These are phyloP conservation scores for Areca catechu DNA, from an alignment of 176 grass and related monocot species.

Conservation along the genomic window DNA sequence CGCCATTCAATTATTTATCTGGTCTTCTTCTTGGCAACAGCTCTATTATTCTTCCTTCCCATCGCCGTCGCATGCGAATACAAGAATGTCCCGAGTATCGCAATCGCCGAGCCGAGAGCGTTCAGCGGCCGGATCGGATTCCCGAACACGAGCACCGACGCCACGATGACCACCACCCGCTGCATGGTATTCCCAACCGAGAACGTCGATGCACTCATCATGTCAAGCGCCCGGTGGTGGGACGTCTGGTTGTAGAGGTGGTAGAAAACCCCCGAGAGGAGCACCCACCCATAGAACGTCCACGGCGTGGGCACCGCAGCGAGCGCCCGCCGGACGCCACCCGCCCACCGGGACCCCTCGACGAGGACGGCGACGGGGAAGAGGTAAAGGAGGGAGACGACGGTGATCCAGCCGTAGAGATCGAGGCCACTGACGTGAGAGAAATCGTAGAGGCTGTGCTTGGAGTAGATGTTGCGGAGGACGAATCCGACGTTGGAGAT, in stretches of 20 bases:
- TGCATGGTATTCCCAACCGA: constrained; percentile 43
- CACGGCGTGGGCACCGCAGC: constrained; percentile 11
- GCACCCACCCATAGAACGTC: constrained; percentile 25
- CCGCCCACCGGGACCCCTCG: constrained; percentile 28
- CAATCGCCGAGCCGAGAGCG: constrained; percentile 30
- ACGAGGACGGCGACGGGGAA: constrained; percentile 31
- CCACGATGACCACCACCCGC: constrained; percentile 33
- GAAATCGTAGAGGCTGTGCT: constrained; percentile 32
- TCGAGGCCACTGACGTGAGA: constrained; percentile 29
- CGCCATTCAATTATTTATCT: too few relatives aligned
- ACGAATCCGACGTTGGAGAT: constrained; percentile 36
- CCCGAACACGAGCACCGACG: constrained; percentile 29
- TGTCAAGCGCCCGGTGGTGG: constrained; percentile 34
- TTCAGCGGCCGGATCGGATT: constrained; percentile 33
- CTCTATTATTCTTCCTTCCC: background rate
- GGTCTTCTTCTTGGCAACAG: background rate
- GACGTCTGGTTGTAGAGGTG: constrained; percentile 43
- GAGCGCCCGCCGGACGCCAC: constrained; percentile 11
- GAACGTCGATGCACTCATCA: constrained; percentile 35
- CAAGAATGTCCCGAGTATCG: constrained; percentile 37
- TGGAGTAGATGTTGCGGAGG: constrained; percentile 35
- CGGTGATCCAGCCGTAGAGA: constrained; percentile 36
- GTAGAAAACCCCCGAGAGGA: constrained; percentile 36
- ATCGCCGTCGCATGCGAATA: constrained; percentile 24
- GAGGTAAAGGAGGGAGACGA: constrained; percentile 33